Evolutionary conservation across 805 yeast genomes (phyloP).

Genomic region (Debaryomyces maramus): DNA sequence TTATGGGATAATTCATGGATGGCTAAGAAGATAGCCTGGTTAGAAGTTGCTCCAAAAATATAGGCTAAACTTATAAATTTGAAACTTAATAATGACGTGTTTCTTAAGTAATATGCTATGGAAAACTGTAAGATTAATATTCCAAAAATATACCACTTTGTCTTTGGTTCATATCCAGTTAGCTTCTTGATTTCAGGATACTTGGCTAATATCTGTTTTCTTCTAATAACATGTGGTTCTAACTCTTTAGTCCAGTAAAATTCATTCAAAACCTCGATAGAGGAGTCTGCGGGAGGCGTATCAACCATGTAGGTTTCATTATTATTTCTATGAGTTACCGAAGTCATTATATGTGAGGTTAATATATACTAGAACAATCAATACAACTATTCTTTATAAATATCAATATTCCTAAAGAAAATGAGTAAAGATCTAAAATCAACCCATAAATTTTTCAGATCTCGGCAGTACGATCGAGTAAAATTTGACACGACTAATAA

Average conservation of each 20-base stretch:
- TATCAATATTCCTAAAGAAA: neutral
- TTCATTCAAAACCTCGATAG: conserved; percentile 50
- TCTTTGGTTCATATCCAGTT: conserved; percentile 82
- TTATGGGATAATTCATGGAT: conserved; percentile 89
- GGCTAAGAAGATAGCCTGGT: conserved; percentile 81
- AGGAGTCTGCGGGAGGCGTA: conserved; percentile 43
- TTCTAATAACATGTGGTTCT: conserved; percentile 77
- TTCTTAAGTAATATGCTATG: conserved; percentile 60
- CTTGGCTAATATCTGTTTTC: conserved; percentile 69
- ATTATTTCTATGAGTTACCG: conserved; percentile 27
- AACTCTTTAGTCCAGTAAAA: conserved; percentile 82
- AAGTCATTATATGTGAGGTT: neutral
- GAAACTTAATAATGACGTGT: conserved; percentile 52
- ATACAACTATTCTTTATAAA: neutral
- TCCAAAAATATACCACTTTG: conserved; percentile 68
- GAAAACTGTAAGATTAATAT: conserved; percentile 71
- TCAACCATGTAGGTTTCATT: conserved; percentile 29
- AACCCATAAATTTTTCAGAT: neutral
- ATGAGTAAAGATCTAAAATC: neutral
- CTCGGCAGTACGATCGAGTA: neutral
- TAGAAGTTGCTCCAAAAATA: conserved; percentile 80
- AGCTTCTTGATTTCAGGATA: conserved; percentile 80
- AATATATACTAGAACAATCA: neutral
- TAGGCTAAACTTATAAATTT: conserved; percentile 67
- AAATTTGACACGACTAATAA: neutral